phyloP scores from a whole-genome alignment of 352 stramenopile genomes.

The Phytophthora crassamura region DNA sequence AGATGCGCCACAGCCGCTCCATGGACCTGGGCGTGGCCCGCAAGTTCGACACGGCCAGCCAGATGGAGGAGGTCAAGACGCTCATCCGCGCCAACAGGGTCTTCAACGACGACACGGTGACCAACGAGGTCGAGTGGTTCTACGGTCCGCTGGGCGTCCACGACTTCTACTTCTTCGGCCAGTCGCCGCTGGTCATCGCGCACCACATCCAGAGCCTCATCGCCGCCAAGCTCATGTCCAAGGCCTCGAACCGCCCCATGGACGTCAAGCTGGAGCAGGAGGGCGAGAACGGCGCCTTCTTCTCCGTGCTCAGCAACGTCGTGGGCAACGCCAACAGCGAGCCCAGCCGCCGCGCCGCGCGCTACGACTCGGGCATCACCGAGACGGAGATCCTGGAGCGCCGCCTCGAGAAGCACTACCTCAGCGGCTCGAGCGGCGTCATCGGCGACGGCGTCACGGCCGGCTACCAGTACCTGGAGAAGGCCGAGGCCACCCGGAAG shows the following conservation, averaged over 20 bases:
- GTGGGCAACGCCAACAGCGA: constrained; percentile 61
- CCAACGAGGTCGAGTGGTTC: constrained; percentile 83
- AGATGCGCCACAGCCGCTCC: constrained; percentile 55
- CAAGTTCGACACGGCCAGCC: constrained; percentile 58
- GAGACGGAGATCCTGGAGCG: constrained; percentile 81
- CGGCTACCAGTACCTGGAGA: constrained; percentile 80
- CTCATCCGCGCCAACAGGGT: constrained; percentile 62
- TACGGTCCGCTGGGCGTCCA: constrained; percentile 81
- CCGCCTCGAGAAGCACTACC: constrained; percentile 81
- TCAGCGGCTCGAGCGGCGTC: constrained; percentile 68
- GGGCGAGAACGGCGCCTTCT: constrained; percentile 74
- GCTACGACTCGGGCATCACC: constrained; percentile 59
- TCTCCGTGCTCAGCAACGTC: constrained; percentile 85
- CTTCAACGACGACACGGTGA: constrained; percentile 67
- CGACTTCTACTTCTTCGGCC: constrained; percentile 86
- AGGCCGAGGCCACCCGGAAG: constrained; percentile 53
- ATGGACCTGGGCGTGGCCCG: constrained; percentile 67
- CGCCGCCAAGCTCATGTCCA: constrained; percentile 83
- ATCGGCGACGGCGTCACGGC: constrained; percentile 81
- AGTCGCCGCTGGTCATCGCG: constrained; percentile 67
- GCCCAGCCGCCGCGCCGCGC: constrained; percentile 54
- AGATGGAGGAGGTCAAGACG: constrained; percentile 76
- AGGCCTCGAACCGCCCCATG: constrained; percentile 73
- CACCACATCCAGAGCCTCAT: constrained; percentile 84
- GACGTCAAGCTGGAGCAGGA: constrained; percentile 88